Evolutionary conservation across 768 basidiomycete genomes (phyloP), one percentile per base, ranked within the genome.

Genomic region (Podaxis rugospora): DNA sequence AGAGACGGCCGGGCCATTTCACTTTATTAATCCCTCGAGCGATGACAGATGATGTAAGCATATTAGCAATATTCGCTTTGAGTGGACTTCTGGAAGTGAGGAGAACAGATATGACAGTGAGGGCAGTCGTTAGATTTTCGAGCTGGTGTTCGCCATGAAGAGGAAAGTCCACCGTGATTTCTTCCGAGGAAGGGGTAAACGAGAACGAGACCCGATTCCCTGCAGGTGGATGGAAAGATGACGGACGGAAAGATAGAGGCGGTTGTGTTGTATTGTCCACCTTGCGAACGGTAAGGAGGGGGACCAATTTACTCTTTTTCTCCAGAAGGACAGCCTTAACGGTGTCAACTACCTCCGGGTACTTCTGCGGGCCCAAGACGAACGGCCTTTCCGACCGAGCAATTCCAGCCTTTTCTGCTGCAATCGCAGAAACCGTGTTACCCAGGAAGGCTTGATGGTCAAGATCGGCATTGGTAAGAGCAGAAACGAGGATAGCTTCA

Each of bases 401-500:
- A 53, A 98, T 97, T 1, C 83, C 85, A 0, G 89, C 86, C 70
- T 99, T 99, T 69, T 96, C 90, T 46, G 69, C 75, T 0, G 95
- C 84, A 57, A 98, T 98, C 28, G 78, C 82, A 11, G 76, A 77
- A 4, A 94, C 74, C 0, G 92, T 89, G 57, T 82, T 71, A 0
- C 97, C 97, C 25, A 99, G 80, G 69, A 96, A 94, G 3, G 83
- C 83, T 65, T 95, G 93, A 72, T 98, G 97, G 74, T 99, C 97
- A 46, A 98, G 76, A 71, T 94, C 95, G 21, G 98, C 91, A 2
- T 87, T 74, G 0, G 95, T 93, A 27, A 98, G 77, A 35, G 86
- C 90, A n/a, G 91, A 92, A 1, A 88, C 84, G 35, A 93, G 72
- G 44, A 95, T 82, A 54, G 76, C 76, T 0, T 81, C 77, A 49